phyloP scores from a whole-genome alignment of 768 basidiomycete species.

The Suillus sp. region DNA sequence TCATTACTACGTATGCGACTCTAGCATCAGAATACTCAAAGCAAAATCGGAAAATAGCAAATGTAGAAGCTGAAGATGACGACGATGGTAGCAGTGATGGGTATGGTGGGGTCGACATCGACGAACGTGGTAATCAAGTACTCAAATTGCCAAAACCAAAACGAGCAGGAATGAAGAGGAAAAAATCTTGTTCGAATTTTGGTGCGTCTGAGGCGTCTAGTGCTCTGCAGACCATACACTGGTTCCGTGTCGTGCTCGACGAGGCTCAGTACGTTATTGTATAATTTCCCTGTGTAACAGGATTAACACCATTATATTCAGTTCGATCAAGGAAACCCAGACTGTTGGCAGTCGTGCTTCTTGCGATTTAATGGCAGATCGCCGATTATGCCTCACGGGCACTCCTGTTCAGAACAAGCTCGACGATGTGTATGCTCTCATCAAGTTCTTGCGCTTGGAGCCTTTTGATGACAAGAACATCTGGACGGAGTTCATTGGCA shows the following conservation, averaged over 20 bases:
- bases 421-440: conserved; percentile 95
- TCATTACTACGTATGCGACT: conserved; percentile 97
- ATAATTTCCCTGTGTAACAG: neutral
- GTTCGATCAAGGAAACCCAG: conserved; percentile 94
- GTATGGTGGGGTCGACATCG: conserved; percentile 61
- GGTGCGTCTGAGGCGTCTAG: conserved; percentile 62
- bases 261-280: conserved; percentile 85
- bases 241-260: conserved; percentile 94
- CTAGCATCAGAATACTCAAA: conserved; percentile 94
- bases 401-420: conserved; percentile 99
- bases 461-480: conserved; percentile 92
- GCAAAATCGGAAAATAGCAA: conserved; percentile 67
- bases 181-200: conserved; percentile 49
- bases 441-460: conserved; percentile 91
- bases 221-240: conserved; percentile 90
- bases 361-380: conserved; percentile 92
- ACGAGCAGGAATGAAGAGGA: conserved; percentile 67
- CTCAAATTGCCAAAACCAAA: conserved; percentile 63
- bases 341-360: conserved; percentile 95
- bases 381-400: conserved; percentile 93
- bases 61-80: conserved; percentile 61
- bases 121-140: conserved; percentile 67
- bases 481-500: conserved; percentile 93
- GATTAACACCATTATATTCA: conserved; percentile 33
- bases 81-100: conserved; percentile 70